These are phyloP conservation scores for Triticum dicoccoides DNA, from an alignment of 176 grass and related monocot genomes.

Conservation along the genomic window DNA sequence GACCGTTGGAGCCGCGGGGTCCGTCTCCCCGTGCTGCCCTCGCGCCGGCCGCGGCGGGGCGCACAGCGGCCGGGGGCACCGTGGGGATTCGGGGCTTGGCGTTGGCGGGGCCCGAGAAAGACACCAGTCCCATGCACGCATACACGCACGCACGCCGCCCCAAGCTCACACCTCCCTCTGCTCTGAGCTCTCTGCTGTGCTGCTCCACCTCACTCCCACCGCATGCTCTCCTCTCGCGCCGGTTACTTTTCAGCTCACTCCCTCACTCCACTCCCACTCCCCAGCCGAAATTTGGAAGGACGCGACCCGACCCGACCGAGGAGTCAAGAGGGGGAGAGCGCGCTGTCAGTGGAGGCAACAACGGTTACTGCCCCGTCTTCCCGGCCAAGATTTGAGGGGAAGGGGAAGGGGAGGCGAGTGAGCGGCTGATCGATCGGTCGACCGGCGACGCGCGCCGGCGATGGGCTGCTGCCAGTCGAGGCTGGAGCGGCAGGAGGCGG, in stretches of 20 bases:
- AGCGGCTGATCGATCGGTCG: background rate
- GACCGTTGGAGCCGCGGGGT: constrained; percentile 12
- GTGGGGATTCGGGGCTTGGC: background rate
- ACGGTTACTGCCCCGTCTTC: background rate
- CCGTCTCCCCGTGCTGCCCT: background rate
- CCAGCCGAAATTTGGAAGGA: constrained; percentile 2
- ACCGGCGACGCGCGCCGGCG: background rate
- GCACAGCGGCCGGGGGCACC: background rate
- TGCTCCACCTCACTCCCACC: background rate
- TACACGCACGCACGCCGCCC: constrained; percentile 20
- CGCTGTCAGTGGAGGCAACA: background rate
- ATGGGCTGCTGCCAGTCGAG: constrained; percentile 72
- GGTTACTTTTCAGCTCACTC: background rate
- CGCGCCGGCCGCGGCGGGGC: background rate
- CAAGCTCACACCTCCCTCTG: background rate
- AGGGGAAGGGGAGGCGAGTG: background rate
- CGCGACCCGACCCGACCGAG: background rate
- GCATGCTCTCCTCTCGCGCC: background rate
- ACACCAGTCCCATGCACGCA: background rate
- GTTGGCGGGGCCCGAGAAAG: background rate
- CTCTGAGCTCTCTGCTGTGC: background rate
- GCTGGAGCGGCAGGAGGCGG: constrained; percentile 80
- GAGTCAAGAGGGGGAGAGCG: background rate
- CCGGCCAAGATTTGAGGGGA: background rate
- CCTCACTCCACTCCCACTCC: background rate